These are phyloP conservation scores for Emmonsiellopsis sp. DNA, from an alignment of 2,329 filamentous ascomycete species.

Conservation along the genomic window DNA sequence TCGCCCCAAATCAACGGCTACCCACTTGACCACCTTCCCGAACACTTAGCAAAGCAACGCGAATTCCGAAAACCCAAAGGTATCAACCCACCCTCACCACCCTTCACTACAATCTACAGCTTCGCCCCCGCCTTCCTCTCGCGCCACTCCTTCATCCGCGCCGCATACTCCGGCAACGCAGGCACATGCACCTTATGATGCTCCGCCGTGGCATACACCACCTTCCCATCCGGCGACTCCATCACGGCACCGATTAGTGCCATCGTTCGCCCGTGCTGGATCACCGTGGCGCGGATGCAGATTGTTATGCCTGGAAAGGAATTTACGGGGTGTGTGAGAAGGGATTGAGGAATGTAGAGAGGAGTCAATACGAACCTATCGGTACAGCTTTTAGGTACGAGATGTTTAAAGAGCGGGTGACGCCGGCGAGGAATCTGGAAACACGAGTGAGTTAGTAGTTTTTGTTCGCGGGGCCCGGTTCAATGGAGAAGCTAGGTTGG, in stretches of 20 bases:
- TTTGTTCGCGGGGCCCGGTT: neutral
- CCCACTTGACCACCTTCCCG: neutral
- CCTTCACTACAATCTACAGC: neutral
- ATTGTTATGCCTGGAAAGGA: conserved; percentile 28
- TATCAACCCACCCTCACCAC: neutral
- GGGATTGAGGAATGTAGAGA: neutral
- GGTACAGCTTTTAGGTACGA: conserved; percentile 43
- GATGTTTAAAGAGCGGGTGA: conserved; percentile 42
- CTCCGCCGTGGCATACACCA: conserved; percentile 41
- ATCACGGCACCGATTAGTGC: conserved; percentile 43
- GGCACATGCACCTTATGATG: conserved; percentile 44
- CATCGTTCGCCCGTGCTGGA: conserved; percentile 42
- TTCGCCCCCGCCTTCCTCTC: neutral
- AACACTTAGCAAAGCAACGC: neutral
- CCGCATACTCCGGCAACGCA: conserved; percentile 29
- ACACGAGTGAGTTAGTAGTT: neutral
- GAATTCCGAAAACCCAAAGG: neutral
- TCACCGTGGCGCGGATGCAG: conserved; percentile 33
- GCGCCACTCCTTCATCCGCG: conserved; percentile 2
- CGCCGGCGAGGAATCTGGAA: conserved; percentile 38
- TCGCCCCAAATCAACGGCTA: too few relatives aligned
- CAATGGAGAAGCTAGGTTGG: neutral
- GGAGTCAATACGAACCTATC: conserved; percentile 23
- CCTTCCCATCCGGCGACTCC: conserved; percentile 39
- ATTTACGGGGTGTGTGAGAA: neutral